These are phyloP conservation scores for Cinnamomum micranthum DNA, from an alignment of 164 flowering plant species.

Conservation along the genomic window DNA sequence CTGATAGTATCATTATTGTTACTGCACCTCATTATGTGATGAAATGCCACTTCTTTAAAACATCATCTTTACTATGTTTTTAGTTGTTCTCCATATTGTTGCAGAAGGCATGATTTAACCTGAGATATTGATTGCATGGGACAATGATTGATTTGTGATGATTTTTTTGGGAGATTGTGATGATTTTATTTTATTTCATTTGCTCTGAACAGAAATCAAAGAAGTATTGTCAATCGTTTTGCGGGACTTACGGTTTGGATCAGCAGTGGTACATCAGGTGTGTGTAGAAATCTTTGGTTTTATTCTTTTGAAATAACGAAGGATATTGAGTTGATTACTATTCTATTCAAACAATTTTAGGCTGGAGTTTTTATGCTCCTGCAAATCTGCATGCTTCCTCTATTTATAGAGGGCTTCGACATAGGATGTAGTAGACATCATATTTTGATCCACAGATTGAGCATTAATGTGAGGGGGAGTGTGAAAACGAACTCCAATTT, in stretches of 20 bases:
- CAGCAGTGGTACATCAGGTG: conserved; percentile 98
- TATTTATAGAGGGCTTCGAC: too few relatives aligned
- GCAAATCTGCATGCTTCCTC: too few relatives aligned
- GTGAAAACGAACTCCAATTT: too few relatives aligned
- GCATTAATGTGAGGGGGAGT: too few relatives aligned
- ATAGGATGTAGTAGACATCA: too few relatives aligned
- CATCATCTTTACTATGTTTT: not conserved
- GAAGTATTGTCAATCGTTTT: conserved; percentile 73
- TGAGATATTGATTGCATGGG: not conserved
- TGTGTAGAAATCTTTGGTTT: not conserved
- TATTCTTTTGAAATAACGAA: too few relatives aligned
- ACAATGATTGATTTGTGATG: not conserved
- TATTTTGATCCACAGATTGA: too few relatives aligned
- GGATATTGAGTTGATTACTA: too few relatives aligned
- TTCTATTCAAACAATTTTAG: too few relatives aligned
- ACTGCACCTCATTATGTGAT: not conserved
- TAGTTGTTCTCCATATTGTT: not conserved
- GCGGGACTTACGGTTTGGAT: conserved; percentile 71
- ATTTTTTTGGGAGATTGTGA: not conserved
- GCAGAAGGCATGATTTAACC: not conserved
- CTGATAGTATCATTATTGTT: too few relatives aligned
- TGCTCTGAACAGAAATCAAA: conserved; percentile 67
- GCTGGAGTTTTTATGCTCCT: too few relatives aligned
- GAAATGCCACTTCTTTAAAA: not conserved
- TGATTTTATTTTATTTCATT: conserved; percentile 1